Percentiles rank a stretch among this genome's conserved stretches.
Conservation (phyloP, 2,329 filamentous ascomycete genomes). For the Paraphaeosphaeria sporulosa region DNA sequence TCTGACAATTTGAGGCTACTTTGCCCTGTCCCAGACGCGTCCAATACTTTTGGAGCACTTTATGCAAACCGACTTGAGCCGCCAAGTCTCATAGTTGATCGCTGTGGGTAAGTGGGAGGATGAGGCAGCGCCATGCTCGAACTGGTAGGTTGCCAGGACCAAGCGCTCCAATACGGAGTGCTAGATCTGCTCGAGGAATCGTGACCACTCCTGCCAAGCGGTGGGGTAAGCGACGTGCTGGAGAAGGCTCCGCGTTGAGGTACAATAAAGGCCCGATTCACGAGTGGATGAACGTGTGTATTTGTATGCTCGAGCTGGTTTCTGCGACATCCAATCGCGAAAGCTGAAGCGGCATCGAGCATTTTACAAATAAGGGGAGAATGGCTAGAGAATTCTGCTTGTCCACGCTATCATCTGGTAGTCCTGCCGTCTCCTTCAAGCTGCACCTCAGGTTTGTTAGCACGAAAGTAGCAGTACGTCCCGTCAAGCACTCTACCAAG, state of each 20-base stretch:
- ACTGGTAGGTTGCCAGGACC: background rate
- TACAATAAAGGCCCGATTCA: background rate
- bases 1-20: slow-evolving; percentile 33
- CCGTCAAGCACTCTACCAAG: slow-evolving; percentile 8
- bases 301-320: background rate
- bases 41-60: slow-evolving; percentile 15
- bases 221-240: background rate
- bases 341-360: background rate
- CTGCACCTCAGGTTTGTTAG: background rate
- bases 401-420: background rate
- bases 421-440: background rate
- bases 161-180: background rate
- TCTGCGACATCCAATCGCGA: background rate
- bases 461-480: slow-evolving; percentile 7
- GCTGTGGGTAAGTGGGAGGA: slow-evolving; percentile 13
- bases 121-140: background rate
- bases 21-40: slow-evolving; percentile 26
- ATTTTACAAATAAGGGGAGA: background rate
- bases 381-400: background rate
- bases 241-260: background rate
- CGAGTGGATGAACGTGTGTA: background rate
- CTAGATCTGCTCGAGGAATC: background rate
- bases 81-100: slow-evolving; percentile 18
- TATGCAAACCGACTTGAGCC: slow-evolving; percentile 18
- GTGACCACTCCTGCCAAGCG: background rate